A percentile compares a stretch with the other conserved stretches of the same genome.
These are phyloP conservation scores for Triticum timopheevii DNA, from an alignment of 176 grass and related monocot species.

Conservation along the genomic window DNA sequence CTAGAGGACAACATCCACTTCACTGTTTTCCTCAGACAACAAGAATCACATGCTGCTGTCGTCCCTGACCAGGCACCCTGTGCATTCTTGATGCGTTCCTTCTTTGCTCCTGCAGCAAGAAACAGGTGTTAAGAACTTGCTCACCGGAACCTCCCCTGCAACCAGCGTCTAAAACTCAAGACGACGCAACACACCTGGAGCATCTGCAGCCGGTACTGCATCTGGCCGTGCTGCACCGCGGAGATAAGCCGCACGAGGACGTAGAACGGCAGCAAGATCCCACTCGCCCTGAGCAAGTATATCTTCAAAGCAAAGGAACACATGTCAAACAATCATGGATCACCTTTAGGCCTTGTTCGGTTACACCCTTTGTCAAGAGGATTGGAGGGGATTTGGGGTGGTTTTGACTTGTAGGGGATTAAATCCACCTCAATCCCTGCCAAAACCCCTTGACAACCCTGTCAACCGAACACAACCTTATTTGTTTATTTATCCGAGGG, in stretches of 20 bases:
- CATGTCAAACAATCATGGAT: background rate
- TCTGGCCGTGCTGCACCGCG: background rate
- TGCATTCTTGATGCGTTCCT: background rate
- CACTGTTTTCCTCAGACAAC: background rate
- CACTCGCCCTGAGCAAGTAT: background rate
- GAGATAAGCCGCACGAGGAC: conserved; percentile 12
- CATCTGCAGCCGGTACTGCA: conserved; percentile 10
- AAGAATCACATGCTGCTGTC: background rate
- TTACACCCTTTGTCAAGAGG: too few species aligned
- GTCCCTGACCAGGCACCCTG: background rate
- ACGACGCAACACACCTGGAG: background rate
- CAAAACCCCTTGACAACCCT: too few species aligned
- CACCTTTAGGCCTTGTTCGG: too few species aligned
- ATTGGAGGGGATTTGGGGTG: too few species aligned
- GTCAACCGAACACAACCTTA: too few species aligned
- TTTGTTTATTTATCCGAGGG: background rate
- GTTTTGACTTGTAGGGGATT: too few species aligned
- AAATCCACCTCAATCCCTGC: too few species aligned
- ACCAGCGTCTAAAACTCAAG: background rate
- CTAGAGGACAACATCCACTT: background rate
- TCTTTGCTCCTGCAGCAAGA: background rate
- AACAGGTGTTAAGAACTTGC: background rate
- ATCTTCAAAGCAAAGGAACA: conserved; percentile 4
- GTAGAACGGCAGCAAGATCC: conserved; percentile 19
- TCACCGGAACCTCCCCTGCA: background rate